Evolutionary conservation across 495 filamentous ascomycete species (phyloP).

Genomic region (Penicillium ochrochloron): DNA sequence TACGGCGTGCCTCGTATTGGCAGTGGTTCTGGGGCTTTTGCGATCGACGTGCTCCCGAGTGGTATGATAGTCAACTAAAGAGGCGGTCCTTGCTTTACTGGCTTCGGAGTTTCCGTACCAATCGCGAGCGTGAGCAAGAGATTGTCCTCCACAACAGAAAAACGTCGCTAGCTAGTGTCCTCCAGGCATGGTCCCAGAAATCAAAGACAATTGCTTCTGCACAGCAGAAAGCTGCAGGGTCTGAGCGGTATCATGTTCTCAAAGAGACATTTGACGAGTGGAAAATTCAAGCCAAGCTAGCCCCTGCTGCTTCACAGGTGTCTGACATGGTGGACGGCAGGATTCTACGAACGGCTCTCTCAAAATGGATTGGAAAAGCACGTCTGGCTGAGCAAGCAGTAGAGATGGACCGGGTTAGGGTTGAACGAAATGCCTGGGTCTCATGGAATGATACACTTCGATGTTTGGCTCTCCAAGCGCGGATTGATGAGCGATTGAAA

Average conservation of each 20-base stretch:
- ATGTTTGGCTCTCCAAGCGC: slow-evolving; percentile 54
- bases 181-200: slow-evolving; percentile 41
- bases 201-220: slow-evolving; percentile 33
- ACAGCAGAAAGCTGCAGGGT: slow-evolving; percentile 39
- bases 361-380: slow-evolving; percentile 55
- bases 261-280: slow-evolving; percentile 42
- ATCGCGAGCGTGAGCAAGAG: slow-evolving; percentile 48
- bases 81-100: slow-evolving; percentile 51
- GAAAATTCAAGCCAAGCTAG: slow-evolving; percentile 48
- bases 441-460: slow-evolving; percentile 70
- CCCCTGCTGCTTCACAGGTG: slow-evolving; percentile 52
- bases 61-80: slow-evolving; percentile 54
- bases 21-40: slow-evolving; percentile 61
- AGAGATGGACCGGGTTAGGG: slow-evolving; percentile 54
- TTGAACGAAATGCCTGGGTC: slow-evolving; percentile 63
- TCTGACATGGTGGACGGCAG: slow-evolving; percentile 53
- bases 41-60: slow-evolving; percentile 57
- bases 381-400: slow-evolving; percentile 58
- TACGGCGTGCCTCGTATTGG: slow-evolving; percentile 53
- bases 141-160: slow-evolving; percentile 40
- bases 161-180: slow-evolving; percentile 28
- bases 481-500: slow-evolving; percentile 62
- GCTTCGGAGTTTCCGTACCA: slow-evolving; percentile 50
- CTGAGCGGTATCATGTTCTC: slow-evolving; percentile 38
- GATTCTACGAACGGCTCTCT: slow-evolving; percentile 53